Conservation (phyloP, 176 grass and related monocot species). For the Saccharum officinarum region DNA sequence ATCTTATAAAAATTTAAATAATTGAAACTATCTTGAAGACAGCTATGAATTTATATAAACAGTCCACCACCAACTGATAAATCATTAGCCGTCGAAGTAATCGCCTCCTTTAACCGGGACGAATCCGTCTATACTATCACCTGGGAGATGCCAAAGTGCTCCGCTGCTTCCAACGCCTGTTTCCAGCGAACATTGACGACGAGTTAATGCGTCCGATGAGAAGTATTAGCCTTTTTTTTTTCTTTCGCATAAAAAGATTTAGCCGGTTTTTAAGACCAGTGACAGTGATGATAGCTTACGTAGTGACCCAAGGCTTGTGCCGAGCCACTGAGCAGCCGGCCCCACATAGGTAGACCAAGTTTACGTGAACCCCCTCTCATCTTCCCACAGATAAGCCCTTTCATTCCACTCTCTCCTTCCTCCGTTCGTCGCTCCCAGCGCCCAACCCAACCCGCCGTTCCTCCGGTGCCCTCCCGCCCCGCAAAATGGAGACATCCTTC, state of each 20-base stretch:
- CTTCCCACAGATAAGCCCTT: conserved; percentile 50
- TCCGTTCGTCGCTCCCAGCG: conserved; percentile 13
- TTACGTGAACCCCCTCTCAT: neutral
- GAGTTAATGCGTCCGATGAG: no score
- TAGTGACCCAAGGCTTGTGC: neutral
- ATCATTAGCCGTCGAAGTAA: no score
- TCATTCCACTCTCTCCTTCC: conserved; percentile 32
- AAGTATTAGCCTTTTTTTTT: neutral
- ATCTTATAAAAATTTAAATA: no score
- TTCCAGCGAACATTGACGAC: no score
- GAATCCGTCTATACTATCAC: no score
- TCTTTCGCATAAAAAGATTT: neutral
- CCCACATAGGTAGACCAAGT: conserved; percentile 28
- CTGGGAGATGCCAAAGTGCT: no score
- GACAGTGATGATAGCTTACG: neutral
- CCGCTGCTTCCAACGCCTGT: no score
- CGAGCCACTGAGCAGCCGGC: neutral
- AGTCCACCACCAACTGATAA: no score
- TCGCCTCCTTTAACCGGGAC: no score
- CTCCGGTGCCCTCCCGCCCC: conserved; percentile 20
- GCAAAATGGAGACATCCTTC: conserved; percentile 66
- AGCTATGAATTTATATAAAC: no score
- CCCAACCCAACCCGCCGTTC: neutral
- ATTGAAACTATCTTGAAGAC: no score
- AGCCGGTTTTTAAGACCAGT: neutral